A percentile compares a stretch with the other conserved stretches of the same genome.
Evolutionary conservation across 192 early-diverging fungal species (phyloP).

Genomic region (Podila verticillata): DNA sequence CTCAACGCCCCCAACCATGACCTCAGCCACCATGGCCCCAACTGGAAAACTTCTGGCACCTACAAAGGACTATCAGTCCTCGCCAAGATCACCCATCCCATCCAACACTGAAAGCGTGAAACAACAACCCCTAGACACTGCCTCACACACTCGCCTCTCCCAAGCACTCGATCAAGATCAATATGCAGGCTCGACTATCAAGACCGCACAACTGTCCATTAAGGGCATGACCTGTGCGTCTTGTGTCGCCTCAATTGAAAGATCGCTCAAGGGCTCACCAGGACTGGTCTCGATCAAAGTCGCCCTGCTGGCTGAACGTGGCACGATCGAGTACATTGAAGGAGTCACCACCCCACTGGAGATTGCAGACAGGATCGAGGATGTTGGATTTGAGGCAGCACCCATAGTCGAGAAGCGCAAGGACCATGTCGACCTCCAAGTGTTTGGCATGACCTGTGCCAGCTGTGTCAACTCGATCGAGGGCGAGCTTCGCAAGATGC

Average conservation of each 20-base stretch:
- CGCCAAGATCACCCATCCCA: constrained; percentile 7
- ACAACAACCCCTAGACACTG: not conserved
- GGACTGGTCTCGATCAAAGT: constrained; percentile 85
- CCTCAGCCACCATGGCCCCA: not conserved
- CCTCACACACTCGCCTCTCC: constrained; percentile 18
- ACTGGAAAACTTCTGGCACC: not conserved
- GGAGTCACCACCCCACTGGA: constrained; percentile 50
- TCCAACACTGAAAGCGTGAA: not conserved
- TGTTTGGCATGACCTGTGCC: constrained; percentile 93
- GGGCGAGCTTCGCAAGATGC: constrained; percentile 64
- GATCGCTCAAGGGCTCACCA: constrained; percentile 59
- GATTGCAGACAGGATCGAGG: constrained; percentile 76
- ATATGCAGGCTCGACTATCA: not conserved
- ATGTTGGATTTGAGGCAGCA: constrained; percentile 78
- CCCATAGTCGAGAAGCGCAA: constrained; percentile 60
- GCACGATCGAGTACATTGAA: constrained; percentile 73
- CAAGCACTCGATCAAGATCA: constrained; percentile 10
- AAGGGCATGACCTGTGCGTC: constrained; percentile 97
- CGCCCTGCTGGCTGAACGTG: constrained; percentile 84
- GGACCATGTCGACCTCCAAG: constrained; percentile 71
- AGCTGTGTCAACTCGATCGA: constrained; percentile 86
- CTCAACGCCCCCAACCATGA: not conserved
- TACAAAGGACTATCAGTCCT: constrained; percentile 16
- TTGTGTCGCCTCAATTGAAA: constrained; percentile 90
- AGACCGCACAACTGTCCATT: constrained; percentile 69